Base-by-base conservation (phyloP, 352 stramenopile species). In the Peronospora farinosa region DNA sequence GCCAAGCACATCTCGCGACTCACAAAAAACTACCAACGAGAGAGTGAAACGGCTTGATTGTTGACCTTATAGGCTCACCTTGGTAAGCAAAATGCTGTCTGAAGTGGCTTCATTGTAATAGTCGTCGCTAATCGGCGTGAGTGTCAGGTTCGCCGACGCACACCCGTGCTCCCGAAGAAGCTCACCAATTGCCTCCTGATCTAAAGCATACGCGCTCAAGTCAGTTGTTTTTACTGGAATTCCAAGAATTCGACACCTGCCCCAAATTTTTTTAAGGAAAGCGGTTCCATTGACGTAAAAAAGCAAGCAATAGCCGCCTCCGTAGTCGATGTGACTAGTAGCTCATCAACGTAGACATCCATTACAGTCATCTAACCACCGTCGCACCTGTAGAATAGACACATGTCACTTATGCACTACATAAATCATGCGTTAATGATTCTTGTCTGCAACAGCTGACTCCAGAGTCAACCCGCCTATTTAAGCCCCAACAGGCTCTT, bases 401-500 rank as follows among this genome's bases (percentile, higher is more conserved):
- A n/a, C n/a, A n/a, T n/a, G n/a, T n/a, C n/a, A n/a, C n/a, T n/a
- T n/a, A n/a, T n/a, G n/a, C n/a, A n/a, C n/a, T n/a, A n/a, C n/a
- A n/a, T n/a, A n/a, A n/a, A n/a, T n/a, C n/a, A n/a, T n/a, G n/a
- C n/a, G n/a, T n/a, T n/a, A n/a, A n/a, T n/a, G n/a, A n/a, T n/a
- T n/a, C n/a, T n/a, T n/a, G n/a, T n/a, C n/a, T n/a, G n/a, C n/a
- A n/a, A n/a, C n/a, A n/a, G n/a, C n/a, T 68, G 35, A 41, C 45
- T 44, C 67, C 61, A 78, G n/a, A 73, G 28, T 0, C 63, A n/a
- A 10, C 65, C 58, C 0, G 55, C 57, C 23, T 69, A 58, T 30
- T 68, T 65, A 0, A 72, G 32, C 0, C 65, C 55, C 28, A 74
- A 74, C 0, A 74, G 32, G 8, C 51, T 63, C 8, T 67, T 65